Conservation (phyloP, 2,329 filamentous ascomycete species). For the Alternaria sp. region DNA sequence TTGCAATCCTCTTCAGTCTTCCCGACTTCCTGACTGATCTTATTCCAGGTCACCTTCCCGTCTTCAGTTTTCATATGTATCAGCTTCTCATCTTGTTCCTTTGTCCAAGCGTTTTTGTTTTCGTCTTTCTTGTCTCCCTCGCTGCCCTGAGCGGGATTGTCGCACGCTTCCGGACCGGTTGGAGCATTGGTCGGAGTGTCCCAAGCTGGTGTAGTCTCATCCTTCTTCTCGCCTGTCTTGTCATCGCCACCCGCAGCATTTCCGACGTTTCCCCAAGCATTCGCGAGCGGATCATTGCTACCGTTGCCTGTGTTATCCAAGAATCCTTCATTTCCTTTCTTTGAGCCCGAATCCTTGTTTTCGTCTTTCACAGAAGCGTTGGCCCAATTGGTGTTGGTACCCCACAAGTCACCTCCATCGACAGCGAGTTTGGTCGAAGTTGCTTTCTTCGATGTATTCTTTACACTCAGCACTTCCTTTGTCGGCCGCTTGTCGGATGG, state of each 20-base stretch:
- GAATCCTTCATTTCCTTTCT: background rate
- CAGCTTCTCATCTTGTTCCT: slow-evolving; percentile 54
- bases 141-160: background rate
- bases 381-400: background rate
- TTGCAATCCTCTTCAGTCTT: slow-evolving; percentile 29
- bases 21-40: slow-evolving; percentile 32
- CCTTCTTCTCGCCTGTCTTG: background rate
- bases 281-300: background rate
- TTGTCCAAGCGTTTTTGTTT: slow-evolving; percentile 36
- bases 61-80: slow-evolving; percentile 46
- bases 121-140: slow-evolving; percentile 2
- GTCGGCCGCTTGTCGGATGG: slow-evolving; percentile 14
- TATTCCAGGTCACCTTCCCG: slow-evolving; percentile 34
- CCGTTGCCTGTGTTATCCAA: background rate
- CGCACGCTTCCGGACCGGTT: background rate
- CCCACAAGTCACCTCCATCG: background rate
- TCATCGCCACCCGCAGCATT: background rate
- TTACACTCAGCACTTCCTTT: background rate
- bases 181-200: background rate
- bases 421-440: background rate
- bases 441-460: slow-evolving; percentile 10
- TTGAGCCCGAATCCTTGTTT: slow-evolving; percentile 1
- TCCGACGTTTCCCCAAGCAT: background rate
- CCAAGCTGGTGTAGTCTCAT: background rate
- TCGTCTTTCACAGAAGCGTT: background rate